phyloP scores from a whole-genome alignment of 1,139 yeast genomes.

The Yamadazyma trypodendri region DNA sequence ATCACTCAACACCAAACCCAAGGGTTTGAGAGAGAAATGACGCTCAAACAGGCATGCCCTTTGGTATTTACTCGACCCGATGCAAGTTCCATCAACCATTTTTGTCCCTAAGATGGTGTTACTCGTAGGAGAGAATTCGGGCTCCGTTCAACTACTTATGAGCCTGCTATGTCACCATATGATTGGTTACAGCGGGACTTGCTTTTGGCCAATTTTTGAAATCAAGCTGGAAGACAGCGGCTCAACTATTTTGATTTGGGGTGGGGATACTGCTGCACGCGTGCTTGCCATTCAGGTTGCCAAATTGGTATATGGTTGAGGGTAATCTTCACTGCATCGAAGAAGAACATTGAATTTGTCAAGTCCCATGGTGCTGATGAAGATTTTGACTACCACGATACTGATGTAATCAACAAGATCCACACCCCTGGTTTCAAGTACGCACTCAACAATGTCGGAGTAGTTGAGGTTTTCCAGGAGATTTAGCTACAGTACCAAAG shows the following conservation, averaged over 20 bases:
- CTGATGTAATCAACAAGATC: slow-evolving; percentile 17
- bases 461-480: slow-evolving; percentile 18
- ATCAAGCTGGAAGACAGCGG: slow-evolving; percentile 23
- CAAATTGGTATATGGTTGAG: slow-evolving; percentile 21
- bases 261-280: slow-evolving; percentile 28
- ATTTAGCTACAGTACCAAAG: slow-evolving; percentile 25
- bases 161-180: slow-evolving; percentile 55
- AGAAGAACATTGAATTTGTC: slow-evolving; percentile 17
- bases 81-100: slow-evolving; percentile 15
- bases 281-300: slow-evolving; percentile 28
- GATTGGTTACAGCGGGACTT: slow-evolving; percentile 46
- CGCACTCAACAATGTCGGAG: slow-evolving; percentile 23
- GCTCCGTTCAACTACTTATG: slow-evolving; percentile 50
- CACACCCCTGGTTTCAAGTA: slow-evolving; percentile 16
- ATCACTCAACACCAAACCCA: too few species aligned
- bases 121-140: not conserved
- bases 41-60: slow-evolving; percentile 21
- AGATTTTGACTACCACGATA: slow-evolving; percentile 25
- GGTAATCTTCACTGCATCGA: slow-evolving; percentile 25
- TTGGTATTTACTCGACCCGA: slow-evolving; percentile 17
- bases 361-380: slow-evolving; percentile 19
- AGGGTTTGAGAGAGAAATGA: too few species aligned
- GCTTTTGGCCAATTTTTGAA: slow-evolving; percentile 23
- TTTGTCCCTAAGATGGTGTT: not conserved
- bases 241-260: slow-evolving; percentile 22